Evolutionary conservation across 106 monocot genomes (phyloP).

Genomic region (Chionographis japonica): DNA sequence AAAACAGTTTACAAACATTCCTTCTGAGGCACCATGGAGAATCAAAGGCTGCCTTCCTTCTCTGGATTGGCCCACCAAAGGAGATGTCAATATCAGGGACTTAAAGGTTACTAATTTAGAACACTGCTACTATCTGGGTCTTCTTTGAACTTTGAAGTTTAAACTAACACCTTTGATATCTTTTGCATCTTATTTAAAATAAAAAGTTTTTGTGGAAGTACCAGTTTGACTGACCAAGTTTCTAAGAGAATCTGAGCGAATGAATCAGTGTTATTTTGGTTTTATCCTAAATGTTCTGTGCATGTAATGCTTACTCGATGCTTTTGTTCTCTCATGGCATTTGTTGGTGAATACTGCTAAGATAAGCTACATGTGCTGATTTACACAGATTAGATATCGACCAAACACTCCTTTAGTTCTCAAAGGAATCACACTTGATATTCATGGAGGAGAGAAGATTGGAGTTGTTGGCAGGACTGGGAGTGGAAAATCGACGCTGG

Average conservation of each 20-base stretch:
- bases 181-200: too few relatives aligned
- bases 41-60: slow-evolving; percentile 67
- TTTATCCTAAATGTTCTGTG: too few relatives aligned
- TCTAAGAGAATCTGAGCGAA: too few relatives aligned
- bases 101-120: slow-evolving; percentile 50
- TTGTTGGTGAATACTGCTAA: too few relatives aligned
- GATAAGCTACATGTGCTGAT: not conserved
- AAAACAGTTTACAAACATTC: slow-evolving; percentile 82
- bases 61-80: slow-evolving; percentile 68
- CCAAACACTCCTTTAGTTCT: slow-evolving; percentile 67
- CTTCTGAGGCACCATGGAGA: slow-evolving; percentile 76
- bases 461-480: slow-evolving; percentile 76
- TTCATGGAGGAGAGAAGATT: slow-evolving; percentile 64
- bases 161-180: too few relatives aligned
- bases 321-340: too few relatives aligned
- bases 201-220: too few relatives aligned
- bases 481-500: slow-evolving; percentile 77
- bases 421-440: slow-evolving; percentile 50
- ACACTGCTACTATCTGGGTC: not conserved
- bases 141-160: not conserved
- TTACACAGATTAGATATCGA: slow-evolving; percentile 49
- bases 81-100: slow-evolving; percentile 56
- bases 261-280: too few relatives aligned
- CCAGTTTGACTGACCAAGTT: too few relatives aligned
- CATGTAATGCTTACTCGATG: too few relatives aligned